Base-by-base conservation (phyloP, 139 green algal genomes). In the Coelastrella sp. region DNA sequence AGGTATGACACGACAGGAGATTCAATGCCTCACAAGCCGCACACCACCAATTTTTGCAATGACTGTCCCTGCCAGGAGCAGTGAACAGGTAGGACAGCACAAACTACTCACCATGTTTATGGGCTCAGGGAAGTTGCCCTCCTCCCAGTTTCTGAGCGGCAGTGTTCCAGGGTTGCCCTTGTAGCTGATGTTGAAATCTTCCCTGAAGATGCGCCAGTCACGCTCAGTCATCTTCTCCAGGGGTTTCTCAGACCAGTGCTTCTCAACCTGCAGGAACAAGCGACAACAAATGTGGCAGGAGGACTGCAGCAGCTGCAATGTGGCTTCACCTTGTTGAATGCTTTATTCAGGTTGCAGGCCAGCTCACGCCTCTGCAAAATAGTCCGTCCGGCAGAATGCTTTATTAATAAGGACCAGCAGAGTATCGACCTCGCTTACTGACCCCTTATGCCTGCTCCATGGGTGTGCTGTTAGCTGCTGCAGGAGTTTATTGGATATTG, bases 201-300 rank as follows among this genome's bases (percentile, higher is more conserved):
- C 98, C 19, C 97, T 68, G 95, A 99, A 99, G 95, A 99, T 99
- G 91, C 98, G 96, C 98, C 98, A 99, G 96, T 99, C 98, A 24
- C 98, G 94, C 93, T 99, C 97, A 24, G 95, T 98, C 97, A 99
- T 99, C n/a, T 95, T 89, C 4, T 95, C 92, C 57, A 97, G 91
- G 24, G 87, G 78, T 95, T 99, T 99, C 73, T 99, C 96, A 6
- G 91, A 97, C 98, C 98, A 99, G 94, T 99, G 98, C 81, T 92
- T 93, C 63, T 95, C 90, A n/a, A 81, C 56, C 85, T 90, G 70
- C 25, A 66, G 24, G 22, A 78, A 49, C n/a, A 7, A 59, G 74
- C 72, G 22, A 12, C 20, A 4, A 14, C 78, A 78, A 1, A 73
- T 49, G 35, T 49, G 35, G 35, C 35, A 49, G 35, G 35, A 49